phyloP scores from a whole-genome alignment of 2,329 filamentous ascomycete genomes.

The Aspergillus hortae region DNA sequence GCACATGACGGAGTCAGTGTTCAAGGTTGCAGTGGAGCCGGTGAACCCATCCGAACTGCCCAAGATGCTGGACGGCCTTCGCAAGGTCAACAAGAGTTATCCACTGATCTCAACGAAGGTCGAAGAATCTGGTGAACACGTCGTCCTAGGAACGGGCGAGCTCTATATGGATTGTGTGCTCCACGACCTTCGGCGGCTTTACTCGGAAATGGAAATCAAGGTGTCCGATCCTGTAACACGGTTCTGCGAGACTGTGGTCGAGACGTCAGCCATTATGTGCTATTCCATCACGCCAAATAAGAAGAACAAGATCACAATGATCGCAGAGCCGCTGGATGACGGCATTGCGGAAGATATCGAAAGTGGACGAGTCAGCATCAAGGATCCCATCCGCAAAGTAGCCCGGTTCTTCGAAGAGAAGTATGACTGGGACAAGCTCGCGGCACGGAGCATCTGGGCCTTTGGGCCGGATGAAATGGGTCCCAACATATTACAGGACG shows the following conservation, averaged over 20 bases:
- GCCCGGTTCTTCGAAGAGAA: slow-evolving; percentile 97
- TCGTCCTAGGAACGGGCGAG: slow-evolving; percentile 91
- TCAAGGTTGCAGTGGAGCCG: slow-evolving; percentile 96
- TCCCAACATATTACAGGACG: slow-evolving; percentile 93
- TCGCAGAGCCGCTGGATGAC: slow-evolving; percentile 91
- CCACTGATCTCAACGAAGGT: slow-evolving; percentile 95
- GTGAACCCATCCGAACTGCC: slow-evolving; percentile 97
- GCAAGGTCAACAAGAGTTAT: slow-evolving; percentile 97
- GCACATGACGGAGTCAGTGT: slow-evolving; percentile 95
- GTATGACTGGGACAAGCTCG: slow-evolving; percentile 94
- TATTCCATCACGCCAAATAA: slow-evolving; percentile 98
- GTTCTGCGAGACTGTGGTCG: slow-evolving; percentile 96
- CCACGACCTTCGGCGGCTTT: slow-evolving; percentile 87
- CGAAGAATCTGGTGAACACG: slow-evolving; percentile 94
- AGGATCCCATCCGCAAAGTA: slow-evolving; percentile 86
- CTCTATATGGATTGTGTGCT: slow-evolving; percentile 99
- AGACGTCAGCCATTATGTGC: slow-evolving; percentile 96
- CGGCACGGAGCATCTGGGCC: slow-evolving; percentile 94
- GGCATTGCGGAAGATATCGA: slow-evolving; percentile 96
- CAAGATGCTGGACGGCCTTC: slow-evolving; percentile 95
- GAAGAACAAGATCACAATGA: slow-evolving; percentile 99
- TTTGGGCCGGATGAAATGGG: slow-evolving; percentile 95
- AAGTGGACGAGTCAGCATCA: slow-evolving; percentile 82
- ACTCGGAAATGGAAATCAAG: slow-evolving; percentile 99
- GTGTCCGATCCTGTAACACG: slow-evolving; percentile 95